These are phyloP conservation scores for Huntiella abstrusa DNA, from an alignment of 2,329 filamentous ascomycete genomes.

Conservation along the genomic window DNA sequence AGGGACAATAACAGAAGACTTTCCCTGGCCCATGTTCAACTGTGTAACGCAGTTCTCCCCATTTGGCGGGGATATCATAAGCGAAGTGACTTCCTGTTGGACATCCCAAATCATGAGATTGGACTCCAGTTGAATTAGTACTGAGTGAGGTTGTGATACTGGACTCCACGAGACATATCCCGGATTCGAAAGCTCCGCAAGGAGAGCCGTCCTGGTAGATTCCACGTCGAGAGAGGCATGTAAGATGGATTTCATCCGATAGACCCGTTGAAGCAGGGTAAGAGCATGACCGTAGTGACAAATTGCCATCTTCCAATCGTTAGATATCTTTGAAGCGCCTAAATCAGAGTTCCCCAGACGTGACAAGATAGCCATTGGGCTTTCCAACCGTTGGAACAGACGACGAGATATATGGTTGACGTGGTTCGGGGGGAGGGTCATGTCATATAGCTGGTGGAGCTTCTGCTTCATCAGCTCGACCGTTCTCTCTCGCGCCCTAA, in stretches of 20 bases:
- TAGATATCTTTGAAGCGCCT: constrained; percentile 16
- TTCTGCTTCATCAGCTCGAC: no score
- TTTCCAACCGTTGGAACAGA: constrained; percentile 9
- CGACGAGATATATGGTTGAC: neutral
- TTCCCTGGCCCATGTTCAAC: constrained; percentile 55
- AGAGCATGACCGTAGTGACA: constrained; percentile 23
- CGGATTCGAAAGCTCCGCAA: constrained; percentile 26
- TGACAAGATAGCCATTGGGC: constrained; percentile 19
- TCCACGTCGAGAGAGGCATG: neutral
- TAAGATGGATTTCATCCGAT: constrained; percentile 19
- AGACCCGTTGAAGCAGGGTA: constrained; percentile 22
- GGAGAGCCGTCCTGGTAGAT: constrained; percentile 16
- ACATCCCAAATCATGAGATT: constrained; percentile 39
- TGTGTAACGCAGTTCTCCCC: constrained; percentile 37
- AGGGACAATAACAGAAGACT: constrained; percentile 50
- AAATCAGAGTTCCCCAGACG: constrained; percentile 15
- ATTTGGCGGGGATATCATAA: constrained; percentile 30
- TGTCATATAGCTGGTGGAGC: no score
- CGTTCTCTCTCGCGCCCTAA: no score
- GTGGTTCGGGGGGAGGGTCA: no score
- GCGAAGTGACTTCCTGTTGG: constrained; percentile 36
- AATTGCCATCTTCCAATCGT: constrained; percentile 20
- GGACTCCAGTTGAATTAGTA: constrained; percentile 47
- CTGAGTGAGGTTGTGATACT: constrained; percentile 32
- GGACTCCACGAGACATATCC: constrained; percentile 40